These are phyloP conservation scores for Candida jianshihensis DNA, from an alignment of 805 yeast species.

Conservation along the genomic window DNA sequence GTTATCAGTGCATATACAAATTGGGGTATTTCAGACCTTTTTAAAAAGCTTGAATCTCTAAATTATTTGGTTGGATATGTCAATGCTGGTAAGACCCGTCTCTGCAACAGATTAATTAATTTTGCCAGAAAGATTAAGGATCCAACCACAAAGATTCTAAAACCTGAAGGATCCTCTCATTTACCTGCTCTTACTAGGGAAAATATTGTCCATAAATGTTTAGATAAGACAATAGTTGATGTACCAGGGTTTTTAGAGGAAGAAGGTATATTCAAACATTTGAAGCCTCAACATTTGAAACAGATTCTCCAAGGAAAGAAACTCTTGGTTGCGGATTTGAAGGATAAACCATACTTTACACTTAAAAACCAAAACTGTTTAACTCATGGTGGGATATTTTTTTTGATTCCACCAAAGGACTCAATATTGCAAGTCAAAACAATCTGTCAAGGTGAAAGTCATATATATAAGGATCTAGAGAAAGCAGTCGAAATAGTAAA, in stretches of 20 bases:
- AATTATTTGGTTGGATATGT: constrained; percentile 57
- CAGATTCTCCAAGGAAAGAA: constrained; percentile 26
- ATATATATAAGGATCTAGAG: constrained; percentile 24
- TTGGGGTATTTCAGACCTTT: constrained; percentile 44
- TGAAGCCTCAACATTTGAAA: constrained; percentile 24
- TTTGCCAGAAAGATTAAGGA: constrained; percentile 4
- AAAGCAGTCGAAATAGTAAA: constrained; percentile 26
- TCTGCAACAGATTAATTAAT: constrained; percentile 42
- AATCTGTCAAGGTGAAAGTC: constrained; percentile 31
- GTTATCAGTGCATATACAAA: constrained; percentile 43
- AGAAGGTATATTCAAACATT: constrained; percentile 20
- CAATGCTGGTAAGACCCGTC: constrained; percentile 63
- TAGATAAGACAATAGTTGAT: constrained; percentile 26
- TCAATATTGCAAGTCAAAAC: constrained; percentile 42
- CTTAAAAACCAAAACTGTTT: constrained; percentile 38
- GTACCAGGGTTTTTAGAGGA: constrained; percentile 32
- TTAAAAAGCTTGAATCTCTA: constrained; percentile 28
- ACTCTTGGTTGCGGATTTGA: constrained; percentile 23
- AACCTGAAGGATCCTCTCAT: constrained; percentile 30
- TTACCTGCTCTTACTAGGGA: constrained; percentile 71
- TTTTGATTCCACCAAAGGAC: constrained; percentile 44
- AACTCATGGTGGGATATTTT: constrained; percentile 58
- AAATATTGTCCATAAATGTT: constrained; percentile 32
- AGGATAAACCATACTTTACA: constrained; percentile 25
- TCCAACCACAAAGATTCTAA: constrained; percentile 8